phyloP scores from a whole-genome alignment of 768 basidiomycete genomes.

The Psilocybe cubensis region DNA sequence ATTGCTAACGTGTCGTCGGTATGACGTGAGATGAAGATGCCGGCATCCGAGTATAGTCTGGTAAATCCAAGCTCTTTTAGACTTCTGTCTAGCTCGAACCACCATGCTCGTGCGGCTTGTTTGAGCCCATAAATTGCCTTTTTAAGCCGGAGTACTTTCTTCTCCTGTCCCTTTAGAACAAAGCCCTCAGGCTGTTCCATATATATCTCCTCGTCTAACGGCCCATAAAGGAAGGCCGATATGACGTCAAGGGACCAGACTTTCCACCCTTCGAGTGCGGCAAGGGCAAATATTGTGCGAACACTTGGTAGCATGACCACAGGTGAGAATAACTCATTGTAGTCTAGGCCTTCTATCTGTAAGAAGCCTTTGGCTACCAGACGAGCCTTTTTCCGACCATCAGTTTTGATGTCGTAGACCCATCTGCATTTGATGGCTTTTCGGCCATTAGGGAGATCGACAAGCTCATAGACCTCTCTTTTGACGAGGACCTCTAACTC shows the following conservation, averaged over 20 bases:
- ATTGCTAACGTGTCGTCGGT: not conserved
- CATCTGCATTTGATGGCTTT: constrained; percentile 10
- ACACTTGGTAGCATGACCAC: constrained; percentile 12
- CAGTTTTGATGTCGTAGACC: constrained; percentile 20
- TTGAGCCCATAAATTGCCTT: no score
- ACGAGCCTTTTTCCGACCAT: constrained; percentile 31
- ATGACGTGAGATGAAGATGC: not conserved
- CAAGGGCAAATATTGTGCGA: constrained; percentile 9
- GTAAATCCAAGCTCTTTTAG: no score
- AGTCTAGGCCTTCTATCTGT: constrained; percentile 42
- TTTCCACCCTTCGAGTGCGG: constrained; percentile 10
- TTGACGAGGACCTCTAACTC: no score
- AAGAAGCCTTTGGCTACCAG: constrained; percentile 36
- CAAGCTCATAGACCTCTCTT: no score
- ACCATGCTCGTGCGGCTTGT: no score
- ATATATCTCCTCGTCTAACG: constrained; percentile 13
- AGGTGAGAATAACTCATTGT: constrained; percentile 29
- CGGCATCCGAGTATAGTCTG: no score
- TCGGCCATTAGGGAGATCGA: not conserved
- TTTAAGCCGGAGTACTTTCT: no score
- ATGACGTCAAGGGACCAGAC: constrained; percentile 13
- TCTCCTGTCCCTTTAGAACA: not conserved
- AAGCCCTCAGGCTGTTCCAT: constrained; percentile 1
- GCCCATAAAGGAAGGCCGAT: constrained; percentile 19
- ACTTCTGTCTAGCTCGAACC: no score